Evolutionary conservation across 2,329 filamentous ascomycete species (phyloP), one percentile per base, ranked within the genome.

Genomic region (Hysterium pulicare): DNA sequence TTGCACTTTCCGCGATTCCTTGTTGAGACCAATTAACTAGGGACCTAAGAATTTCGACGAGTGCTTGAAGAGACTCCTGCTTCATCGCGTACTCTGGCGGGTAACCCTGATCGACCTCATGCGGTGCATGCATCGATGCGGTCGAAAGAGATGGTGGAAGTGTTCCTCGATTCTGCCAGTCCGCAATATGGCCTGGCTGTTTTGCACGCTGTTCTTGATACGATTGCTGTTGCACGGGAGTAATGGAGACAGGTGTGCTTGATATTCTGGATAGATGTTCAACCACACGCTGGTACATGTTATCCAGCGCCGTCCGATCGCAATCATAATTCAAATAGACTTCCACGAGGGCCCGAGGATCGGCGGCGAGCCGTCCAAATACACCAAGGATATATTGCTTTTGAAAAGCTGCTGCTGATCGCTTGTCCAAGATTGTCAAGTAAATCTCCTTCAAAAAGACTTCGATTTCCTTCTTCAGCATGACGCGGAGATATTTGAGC

Each of bases 381-480:
- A 98, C 82, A 46, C 82, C 83, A 66, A 98, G 81, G 53, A 97
- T 93, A 61, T 91, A 90, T 41, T 93, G 80, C 68, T 97, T 98
- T 62, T 98, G 93, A 46, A 90, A 90, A 8, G 85, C 71, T 3
- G 91, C 91, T 0, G 91, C 90, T 45, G 83, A 90, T 49, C 85
- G 83, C 65, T 91, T 87, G 38, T 95, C 91, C 28, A 98, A 73
- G 32, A 97, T 88, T 0, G 90, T 86, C 4, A 98, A 74, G 61
- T 98, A 98, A 22, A 98, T 94, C 62, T 98, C 93, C 63, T 97
- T 97, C 45, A 98, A 70, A 62, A 98, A 97, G 0, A 98, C 91
- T 66, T 97, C 93, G 42, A 98, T 87, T 63, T 98, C 93, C 79
- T 95, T 95, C 82, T 98, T 98, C 69, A 98, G 86, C 49, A 90